Conservation (phyloP, 2,329 filamentous ascomycete species). For the Nigrograna mackinnonii region DNA sequence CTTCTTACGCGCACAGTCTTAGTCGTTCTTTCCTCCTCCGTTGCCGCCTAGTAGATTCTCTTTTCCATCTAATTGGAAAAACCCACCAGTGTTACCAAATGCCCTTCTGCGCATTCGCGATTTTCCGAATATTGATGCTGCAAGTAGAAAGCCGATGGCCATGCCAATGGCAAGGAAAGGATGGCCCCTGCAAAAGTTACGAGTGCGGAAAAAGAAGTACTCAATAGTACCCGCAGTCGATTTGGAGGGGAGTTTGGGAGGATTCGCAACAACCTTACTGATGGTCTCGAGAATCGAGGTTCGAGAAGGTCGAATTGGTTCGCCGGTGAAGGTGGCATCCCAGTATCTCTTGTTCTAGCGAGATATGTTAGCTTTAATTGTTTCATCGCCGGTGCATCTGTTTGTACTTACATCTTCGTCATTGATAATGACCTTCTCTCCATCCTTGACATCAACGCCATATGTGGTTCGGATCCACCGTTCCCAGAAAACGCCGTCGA, state of each 20-base stretch:
- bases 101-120: slow-evolving; percentile 37
- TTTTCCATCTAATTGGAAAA: slow-evolving; percentile 70
- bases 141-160: slow-evolving; percentile 60
- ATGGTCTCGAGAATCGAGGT: slow-evolving; percentile 90
- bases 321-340: slow-evolving; percentile 88
- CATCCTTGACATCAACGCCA: slow-evolving; percentile 81
- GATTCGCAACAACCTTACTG: slow-evolving; percentile 69
- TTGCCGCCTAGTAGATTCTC: slow-evolving; percentile 66
- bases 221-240: slow-evolving; percentile 74
- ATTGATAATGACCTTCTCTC: slow-evolving; percentile 93
- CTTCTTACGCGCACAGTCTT: no score
- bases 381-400: not conserved
- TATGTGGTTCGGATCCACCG: slow-evolving; percentile 96
- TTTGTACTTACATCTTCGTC: slow-evolving; percentile 82
- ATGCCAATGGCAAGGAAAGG: slow-evolving; percentile 56
- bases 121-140: slow-evolving; percentile 41
- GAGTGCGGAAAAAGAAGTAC: slow-evolving; percentile 63
- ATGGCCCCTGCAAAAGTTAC: slow-evolving; percentile 46
- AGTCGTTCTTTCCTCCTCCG: slow-evolving; percentile 42
- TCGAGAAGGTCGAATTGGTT: slow-evolving; percentile 85
- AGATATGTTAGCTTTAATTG: slow-evolving; percentile 7
- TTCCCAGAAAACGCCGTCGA: slow-evolving; percentile 97
- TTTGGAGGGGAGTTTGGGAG: slow-evolving; percentile 74
- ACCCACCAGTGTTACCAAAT: slow-evolving; percentile 59
- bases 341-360: slow-evolving; percentile 86